Percentiles rank a stretch among this genome's conserved stretches.
phyloP scores from a whole-genome alignment of 2,329 filamentous ascomycete species.

The Verticillium zaregamsianum region DNA sequence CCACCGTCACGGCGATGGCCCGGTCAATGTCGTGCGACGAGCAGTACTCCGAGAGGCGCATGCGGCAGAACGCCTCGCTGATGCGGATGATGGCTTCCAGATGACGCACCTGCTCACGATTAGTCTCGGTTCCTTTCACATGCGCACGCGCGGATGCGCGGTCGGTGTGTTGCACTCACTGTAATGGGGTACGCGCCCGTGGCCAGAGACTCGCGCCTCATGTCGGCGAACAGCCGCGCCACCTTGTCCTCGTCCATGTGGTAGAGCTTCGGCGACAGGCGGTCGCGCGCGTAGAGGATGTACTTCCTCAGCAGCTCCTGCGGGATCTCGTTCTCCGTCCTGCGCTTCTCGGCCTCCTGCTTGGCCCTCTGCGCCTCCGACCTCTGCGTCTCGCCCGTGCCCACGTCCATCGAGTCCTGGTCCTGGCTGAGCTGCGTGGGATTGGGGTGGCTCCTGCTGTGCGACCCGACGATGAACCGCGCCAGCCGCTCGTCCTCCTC shows the following conservation, averaged over 20 bases:
- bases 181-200: slow-evolving; percentile 98
- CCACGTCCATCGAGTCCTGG: slow-evolving; percentile 61
- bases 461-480: slow-evolving; percentile 90
- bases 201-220: slow-evolving; percentile 86
- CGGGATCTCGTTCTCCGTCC: slow-evolving; percentile 68
- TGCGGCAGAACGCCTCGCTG: slow-evolving; percentile 90
- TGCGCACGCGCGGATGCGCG: not conserved
- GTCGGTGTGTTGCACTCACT: slow-evolving; percentile 49
- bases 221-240: slow-evolving; percentile 88
- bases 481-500: slow-evolving; percentile 88
- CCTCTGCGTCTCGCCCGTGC: slow-evolving; percentile 46
- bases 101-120: slow-evolving; percentile 73
- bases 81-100: slow-evolving; percentile 97
- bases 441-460: slow-evolving; percentile 79
- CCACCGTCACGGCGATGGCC: slow-evolving; percentile 93
- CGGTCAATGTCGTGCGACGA: slow-evolving; percentile 87
- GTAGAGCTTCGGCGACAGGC: slow-evolving; percentile 86
- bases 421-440: slow-evolving; percentile 51
- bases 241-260: slow-evolving; percentile 98
- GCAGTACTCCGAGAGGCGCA: slow-evolving; percentile 97
- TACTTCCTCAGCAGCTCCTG: slow-evolving; percentile 94
- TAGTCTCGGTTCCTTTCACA: not conserved
- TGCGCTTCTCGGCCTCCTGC: slow-evolving; percentile 12
- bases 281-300: slow-evolving; percentile 90
- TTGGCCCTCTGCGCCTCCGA: not conserved